Evolutionary conservation across 2,329 filamentous ascomycete genomes (phyloP).

Genomic region (Trichothecium sympodiale): DNA sequence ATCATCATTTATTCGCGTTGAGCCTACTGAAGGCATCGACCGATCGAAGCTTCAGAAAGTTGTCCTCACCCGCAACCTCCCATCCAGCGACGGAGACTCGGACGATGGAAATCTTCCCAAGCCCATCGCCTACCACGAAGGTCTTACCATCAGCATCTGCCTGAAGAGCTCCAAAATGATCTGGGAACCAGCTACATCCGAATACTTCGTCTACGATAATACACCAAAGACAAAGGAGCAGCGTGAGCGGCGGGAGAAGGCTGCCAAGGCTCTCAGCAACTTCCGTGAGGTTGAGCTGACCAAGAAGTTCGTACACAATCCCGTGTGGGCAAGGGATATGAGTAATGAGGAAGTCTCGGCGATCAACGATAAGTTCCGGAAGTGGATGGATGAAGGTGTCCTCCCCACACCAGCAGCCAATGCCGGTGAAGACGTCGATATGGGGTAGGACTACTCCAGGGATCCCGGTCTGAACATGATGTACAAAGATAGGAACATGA

Average conservation of each 20-base stretch:
- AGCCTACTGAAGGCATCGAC: slow-evolving; percentile 72
- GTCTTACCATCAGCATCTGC: slow-evolving; percentile 62
- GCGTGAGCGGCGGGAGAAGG: slow-evolving; percentile 34
- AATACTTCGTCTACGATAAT: slow-evolving; percentile 63
- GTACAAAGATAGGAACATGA: too few species aligned
- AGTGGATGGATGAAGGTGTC: slow-evolving; percentile 40
- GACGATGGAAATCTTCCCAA: slow-evolving; percentile 53
- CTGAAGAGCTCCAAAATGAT: slow-evolving; percentile 69
- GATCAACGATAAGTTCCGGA: slow-evolving; percentile 54
- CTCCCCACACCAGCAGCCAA: slow-evolving; percentile 16
- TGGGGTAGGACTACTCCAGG: slow-evolving; percentile 13
- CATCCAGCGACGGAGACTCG: slow-evolving; percentile 47
- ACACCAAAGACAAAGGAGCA: slow-evolving; percentile 58
- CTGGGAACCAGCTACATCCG: slow-evolving; percentile 60
- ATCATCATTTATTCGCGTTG: slow-evolving; percentile 77
- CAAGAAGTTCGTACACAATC: slow-evolving; percentile 75
- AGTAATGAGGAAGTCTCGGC: slow-evolving; percentile 67
- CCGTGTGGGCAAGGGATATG: slow-evolving; percentile 68
- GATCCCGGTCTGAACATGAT: too few species aligned
- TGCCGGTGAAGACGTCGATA: slow-evolving; percentile 20
- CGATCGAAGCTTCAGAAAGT: slow-evolving; percentile 55
- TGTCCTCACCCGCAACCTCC: slow-evolving; percentile 61
- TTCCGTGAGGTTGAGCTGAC: slow-evolving; percentile 60
- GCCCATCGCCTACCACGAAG: slow-evolving; percentile 52
- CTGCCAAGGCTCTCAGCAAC: slow-evolving; percentile 42